Percentiles rank a stretch among this genome's conserved stretches.
These are phyloP conservation scores for Ophiostoma australiae DNA, from an alignment of 2,329 filamentous ascomycete genomes.

Conservation along the genomic window DNA sequence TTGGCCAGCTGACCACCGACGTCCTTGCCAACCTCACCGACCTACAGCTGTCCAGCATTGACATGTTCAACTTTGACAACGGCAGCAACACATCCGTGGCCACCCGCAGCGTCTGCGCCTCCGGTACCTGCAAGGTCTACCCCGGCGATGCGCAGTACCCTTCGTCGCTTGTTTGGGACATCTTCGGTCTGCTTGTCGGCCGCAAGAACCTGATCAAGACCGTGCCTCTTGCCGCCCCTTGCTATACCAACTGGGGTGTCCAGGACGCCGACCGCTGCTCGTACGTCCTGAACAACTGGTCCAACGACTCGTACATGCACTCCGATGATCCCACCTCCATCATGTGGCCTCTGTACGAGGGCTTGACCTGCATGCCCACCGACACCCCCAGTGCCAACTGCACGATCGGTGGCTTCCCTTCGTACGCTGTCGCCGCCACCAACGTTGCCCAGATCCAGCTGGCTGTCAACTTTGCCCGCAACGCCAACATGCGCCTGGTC, in stretches of 20 bases:
- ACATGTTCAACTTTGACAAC: conserved; percentile 25
- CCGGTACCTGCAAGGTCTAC: conserved; percentile 27
- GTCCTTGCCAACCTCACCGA: conserved; percentile 27
- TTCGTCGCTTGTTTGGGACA: conserved; percentile 40
- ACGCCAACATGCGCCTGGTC: conserved; percentile 45
- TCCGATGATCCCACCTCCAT: conserved; percentile 38
- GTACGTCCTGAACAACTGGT: conserved; percentile 36
- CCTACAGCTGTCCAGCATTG: conserved; percentile 23
- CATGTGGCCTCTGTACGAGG: conserved; percentile 41
- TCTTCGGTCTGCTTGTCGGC: conserved; percentile 48
- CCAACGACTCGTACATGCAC: conserved; percentile 34
- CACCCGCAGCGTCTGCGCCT: conserved; percentile 8
- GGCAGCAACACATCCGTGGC: conserved; percentile 6
- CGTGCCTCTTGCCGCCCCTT: conserved; percentile 48
- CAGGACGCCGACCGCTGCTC: conserved; percentile 41
- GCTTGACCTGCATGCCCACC: conserved; percentile 36
- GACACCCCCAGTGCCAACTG: conserved; percentile 21
- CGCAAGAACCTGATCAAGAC: conserved; percentile 47
- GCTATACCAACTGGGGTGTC: conserved; percentile 45
- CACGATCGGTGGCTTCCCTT: conserved; percentile 40
- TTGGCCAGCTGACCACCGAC: conserved; percentile 26
- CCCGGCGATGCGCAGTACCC: conserved; percentile 56
- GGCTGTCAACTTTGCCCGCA: conserved; percentile 45
- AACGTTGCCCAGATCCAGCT: conserved; percentile 44
- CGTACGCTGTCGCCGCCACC: conserved; percentile 40